Base-by-base conservation (phyloP, 208 protist genomes). In the Naegleria gruberi region DNA sequence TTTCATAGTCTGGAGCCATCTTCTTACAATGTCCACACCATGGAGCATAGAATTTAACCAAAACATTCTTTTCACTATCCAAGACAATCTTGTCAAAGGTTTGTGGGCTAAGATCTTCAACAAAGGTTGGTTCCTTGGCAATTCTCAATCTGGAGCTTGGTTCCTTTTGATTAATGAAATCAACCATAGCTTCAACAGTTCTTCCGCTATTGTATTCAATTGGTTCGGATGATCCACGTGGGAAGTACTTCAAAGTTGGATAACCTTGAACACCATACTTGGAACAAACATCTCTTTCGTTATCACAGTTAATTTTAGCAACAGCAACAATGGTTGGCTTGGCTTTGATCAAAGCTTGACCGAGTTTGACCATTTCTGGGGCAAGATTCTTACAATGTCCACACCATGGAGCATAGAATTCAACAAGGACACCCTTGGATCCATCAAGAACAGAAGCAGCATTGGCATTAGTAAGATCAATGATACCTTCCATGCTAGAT, bases 1-100 rank as follows among this genome's bases (percentile, higher is more conserved):
- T 84, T 84, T 84, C 81, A 84, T 84, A 84, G n/a, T 84, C 81
- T 45, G 81, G 81, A 46, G 81, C 81, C 42, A 84, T 42, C 42
- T 94, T 92, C 82, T 97, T 96, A 96, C 97, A 99, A 94, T 99
- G 97, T 42, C 96, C 96, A 89, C 98, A 99, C 98, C 98, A 99
- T 85, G 97, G 96, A 41, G 97, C 98, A 93, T 98, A 98, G 90
- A 99, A 98, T 92, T 98, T 95, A 44, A 99, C 95, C 82, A 99
- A 97, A 0, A 98, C 97, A 90, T 97, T 93, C 91, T 98, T 97
- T 19, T 89, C 93, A 2, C 92, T 84, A 74, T 98, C 94, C 15
- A 96, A 91, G 19, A 98, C 96, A 47, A 96, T 92, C 0, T 47
- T 81, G 47, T 97, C 91, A 91, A 96, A 97, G 89, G 94, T 97